These are phyloP conservation scores for Toxoplasma gondii DNA, from an alignment of 169 alveolate species.

Conservation along the genomic window DNA sequence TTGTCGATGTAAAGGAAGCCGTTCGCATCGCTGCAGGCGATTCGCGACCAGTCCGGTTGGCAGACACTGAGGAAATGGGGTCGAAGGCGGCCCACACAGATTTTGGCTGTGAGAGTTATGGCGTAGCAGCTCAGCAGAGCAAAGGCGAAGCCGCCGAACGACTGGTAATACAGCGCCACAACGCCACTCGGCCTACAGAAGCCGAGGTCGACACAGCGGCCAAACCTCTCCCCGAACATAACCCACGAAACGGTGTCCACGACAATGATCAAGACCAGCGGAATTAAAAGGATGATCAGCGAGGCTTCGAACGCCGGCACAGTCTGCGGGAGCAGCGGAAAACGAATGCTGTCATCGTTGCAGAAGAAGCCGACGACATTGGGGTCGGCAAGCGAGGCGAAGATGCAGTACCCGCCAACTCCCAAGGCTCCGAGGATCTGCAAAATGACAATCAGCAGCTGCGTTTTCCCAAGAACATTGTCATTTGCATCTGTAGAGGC, in stretches of 20 bases:
- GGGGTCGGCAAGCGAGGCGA: constrained; percentile 48
- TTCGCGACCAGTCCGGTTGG: constrained; percentile 55
- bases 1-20: constrained; percentile 52
- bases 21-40: constrained; percentile 50
- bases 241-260: constrained; percentile 36
- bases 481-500: not conserved
- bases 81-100: constrained; percentile 60
- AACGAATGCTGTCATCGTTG: constrained; percentile 63
- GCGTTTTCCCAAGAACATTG: not conserved
- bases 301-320: constrained; percentile 59
- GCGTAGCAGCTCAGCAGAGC: constrained; percentile 47
- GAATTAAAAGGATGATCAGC: constrained; percentile 39
- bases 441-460: constrained; percentile 5
- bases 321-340: constrained; percentile 58
- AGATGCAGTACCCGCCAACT: constrained; percentile 43
- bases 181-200: constrained; percentile 44
- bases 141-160: constrained; percentile 51
- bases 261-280: not conserved
- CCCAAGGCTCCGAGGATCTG: constrained; percentile 32
- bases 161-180: constrained; percentile 4
- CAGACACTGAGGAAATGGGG: constrained; percentile 64
- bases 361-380: constrained; percentile 51
- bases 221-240: constrained; percentile 9
- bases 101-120: constrained; percentile 45
- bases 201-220: not conserved